Evolutionary conservation across 1,139 yeast species (phyloP).

Genomic region (Suhomyces atakaporum): DNA sequence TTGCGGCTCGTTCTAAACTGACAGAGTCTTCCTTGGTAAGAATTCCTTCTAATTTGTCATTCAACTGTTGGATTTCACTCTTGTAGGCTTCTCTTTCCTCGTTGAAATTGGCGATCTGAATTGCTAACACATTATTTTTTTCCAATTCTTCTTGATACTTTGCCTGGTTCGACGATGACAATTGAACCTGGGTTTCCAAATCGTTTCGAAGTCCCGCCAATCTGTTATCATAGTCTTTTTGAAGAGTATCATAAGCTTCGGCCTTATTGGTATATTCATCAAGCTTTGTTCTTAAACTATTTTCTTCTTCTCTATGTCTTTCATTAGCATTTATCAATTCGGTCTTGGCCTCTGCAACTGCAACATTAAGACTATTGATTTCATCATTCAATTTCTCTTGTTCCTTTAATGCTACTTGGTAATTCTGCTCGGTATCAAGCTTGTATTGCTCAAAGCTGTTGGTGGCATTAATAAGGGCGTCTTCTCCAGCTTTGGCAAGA

Average conservation of each 20-base stretch:
- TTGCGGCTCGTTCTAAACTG: slow-evolving; percentile 32
- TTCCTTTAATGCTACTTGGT: slow-evolving; percentile 24
- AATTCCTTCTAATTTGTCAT: slow-evolving; percentile 26
- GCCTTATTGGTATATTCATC: slow-evolving; percentile 30
- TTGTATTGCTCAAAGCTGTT: slow-evolving; percentile 40
- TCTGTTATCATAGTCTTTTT: slow-evolving; percentile 37
- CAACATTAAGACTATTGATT: slow-evolving; percentile 19
- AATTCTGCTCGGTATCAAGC: slow-evolving; percentile 26
- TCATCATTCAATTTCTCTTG: slow-evolving; percentile 26
- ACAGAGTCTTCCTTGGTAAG: slow-evolving; percentile 28
- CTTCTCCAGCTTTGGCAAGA: slow-evolving; percentile 46
- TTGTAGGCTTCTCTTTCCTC: slow-evolving; percentile 42
- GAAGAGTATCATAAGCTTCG: slow-evolving; percentile 36
- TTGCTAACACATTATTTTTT: slow-evolving; percentile 58
- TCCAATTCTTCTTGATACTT: slow-evolving; percentile 61
- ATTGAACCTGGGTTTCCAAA: slow-evolving; percentile 50
- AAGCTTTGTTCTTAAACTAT: slow-evolving; percentile 28
- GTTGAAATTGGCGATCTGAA: slow-evolving; percentile 45
- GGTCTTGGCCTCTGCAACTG: slow-evolving; percentile 17
- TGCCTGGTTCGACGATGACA: slow-evolving; percentile 51
- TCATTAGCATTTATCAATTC: slow-evolving; percentile 21
- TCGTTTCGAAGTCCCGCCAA: slow-evolving; percentile 40
- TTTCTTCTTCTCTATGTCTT: slow-evolving; percentile 19
- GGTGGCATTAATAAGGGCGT: slow-evolving; percentile 41
- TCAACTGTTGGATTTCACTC: slow-evolving; percentile 35